These are phyloP conservation scores for Elaeis oleifera DNA, from an alignment of 202 grass and related monocot genomes.

Conservation along the genomic window DNA sequence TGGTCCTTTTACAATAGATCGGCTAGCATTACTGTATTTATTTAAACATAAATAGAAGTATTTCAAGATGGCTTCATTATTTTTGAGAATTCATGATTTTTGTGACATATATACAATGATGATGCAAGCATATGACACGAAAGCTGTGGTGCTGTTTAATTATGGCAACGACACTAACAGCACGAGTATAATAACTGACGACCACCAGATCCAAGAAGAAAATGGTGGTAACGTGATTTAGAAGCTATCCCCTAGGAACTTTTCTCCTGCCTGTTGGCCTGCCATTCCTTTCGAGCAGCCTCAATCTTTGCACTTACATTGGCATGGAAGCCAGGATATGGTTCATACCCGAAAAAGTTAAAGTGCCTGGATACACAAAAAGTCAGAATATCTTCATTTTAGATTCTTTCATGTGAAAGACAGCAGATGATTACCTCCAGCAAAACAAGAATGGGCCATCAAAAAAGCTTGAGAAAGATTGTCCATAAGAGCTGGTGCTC, in stretches of 20 bases:
- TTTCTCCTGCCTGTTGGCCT: conserved; percentile 43
- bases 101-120: neutral
- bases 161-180: too few relatives aligned
- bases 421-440: conserved; percentile 40
- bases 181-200: too few relatives aligned
- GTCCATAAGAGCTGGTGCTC: conserved; percentile 39
- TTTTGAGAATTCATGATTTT: neutral
- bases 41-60: neutral
- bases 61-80: neutral
- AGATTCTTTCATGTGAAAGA: neutral
- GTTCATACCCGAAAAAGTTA: conserved; percentile 66
- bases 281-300: conserved; percentile 36
- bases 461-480: conserved; percentile 65
- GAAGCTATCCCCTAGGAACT: conserved; percentile 8
- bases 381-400: neutral
- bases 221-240: too few relatives aligned
- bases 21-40: too few relatives aligned
- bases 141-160: too few relatives aligned
- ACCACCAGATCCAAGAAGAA: too few relatives aligned
- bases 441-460: conserved; percentile 90
- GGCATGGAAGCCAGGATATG: conserved; percentile 74
- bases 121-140: too few relatives aligned
- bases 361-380: conserved; percentile 43
- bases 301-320: conserved; percentile 66
- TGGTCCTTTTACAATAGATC: too few relatives aligned